These are phyloP conservation scores for Spongiforma sp. DNA, from an alignment of 1,284 basidiomycete species.

Conservation along the genomic window DNA sequence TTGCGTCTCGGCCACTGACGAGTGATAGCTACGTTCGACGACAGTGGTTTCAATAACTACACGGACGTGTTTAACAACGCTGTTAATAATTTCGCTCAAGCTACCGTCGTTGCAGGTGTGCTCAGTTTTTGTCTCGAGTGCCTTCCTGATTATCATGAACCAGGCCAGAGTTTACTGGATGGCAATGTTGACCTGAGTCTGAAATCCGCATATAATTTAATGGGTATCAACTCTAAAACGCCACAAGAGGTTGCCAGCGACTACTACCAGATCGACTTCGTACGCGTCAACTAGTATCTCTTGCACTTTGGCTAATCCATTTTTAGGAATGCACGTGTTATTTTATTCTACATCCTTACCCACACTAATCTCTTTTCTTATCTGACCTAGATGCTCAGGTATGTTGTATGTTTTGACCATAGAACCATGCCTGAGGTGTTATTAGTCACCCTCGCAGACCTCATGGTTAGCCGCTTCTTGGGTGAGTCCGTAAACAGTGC, in stretches of 20 bases:
- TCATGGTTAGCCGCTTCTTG: conserved; percentile 66
- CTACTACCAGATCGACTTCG: conserved; percentile 56
- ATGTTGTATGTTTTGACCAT: neutral
- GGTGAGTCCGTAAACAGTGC: conserved; percentile 41
- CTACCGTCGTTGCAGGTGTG: conserved; percentile 51
- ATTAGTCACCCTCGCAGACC: conserved; percentile 62
- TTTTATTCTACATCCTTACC: neutral
- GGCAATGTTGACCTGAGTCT: conserved; percentile 54
- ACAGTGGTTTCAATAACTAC: conserved; percentile 53
- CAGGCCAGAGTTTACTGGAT: conserved; percentile 49
- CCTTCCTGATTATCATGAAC: neutral
- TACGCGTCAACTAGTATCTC: conserved; percentile 1
- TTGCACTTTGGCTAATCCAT: neutral
- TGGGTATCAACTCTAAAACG: conserved; percentile 47
- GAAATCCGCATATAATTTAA: conserved; percentile 52
- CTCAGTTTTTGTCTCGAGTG: neutral
- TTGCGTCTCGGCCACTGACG: neutral
- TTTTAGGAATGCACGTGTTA: conserved; percentile 29
- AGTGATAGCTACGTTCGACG: conserved; percentile 54
- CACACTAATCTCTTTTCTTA: conserved; percentile 13
- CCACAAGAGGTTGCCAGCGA: conserved; percentile 54
- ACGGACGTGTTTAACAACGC: conserved; percentile 47
- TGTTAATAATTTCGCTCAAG: conserved; percentile 44
- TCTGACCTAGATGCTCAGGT: conserved; percentile 32
- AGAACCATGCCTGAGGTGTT: neutral